Conservation (phyloP, 352 stramenopile genomes). For the Phytophthora rubi region DNA sequence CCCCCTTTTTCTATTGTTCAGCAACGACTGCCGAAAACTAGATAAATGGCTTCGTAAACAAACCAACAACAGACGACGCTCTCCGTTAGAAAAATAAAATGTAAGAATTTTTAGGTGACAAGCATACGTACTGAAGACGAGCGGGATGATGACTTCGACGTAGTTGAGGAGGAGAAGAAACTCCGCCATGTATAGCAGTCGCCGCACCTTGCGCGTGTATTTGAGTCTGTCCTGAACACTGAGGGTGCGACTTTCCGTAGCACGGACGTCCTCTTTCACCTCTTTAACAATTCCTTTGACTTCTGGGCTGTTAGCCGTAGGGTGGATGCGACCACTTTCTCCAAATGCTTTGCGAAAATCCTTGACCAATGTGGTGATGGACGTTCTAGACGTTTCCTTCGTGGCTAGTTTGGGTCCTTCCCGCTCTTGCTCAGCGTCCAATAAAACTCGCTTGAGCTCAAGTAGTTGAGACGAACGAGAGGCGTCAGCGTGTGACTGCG, state of each 20-base stretch:
- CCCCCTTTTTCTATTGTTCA: no score
- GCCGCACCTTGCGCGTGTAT: conserved; percentile 2
- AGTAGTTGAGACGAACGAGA: not conserved
- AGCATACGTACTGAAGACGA: conserved; percentile 19
- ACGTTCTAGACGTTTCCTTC: not conserved
- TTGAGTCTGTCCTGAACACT: not conserved
- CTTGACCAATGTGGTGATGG: not conserved
- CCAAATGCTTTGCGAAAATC: not conserved
- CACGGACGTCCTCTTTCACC: not conserved
- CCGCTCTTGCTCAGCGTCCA: not conserved
- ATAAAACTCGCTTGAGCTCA: not conserved
- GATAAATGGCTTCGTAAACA: not conserved
- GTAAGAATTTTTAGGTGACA: not conserved
- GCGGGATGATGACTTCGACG: conserved; percentile 21
- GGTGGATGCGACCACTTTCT: not conserved
- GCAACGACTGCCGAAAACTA: no score
- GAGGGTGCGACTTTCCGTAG: not conserved
- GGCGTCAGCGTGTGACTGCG: not conserved
- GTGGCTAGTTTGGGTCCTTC: not conserved
- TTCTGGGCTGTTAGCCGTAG: not conserved
- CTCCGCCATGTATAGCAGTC: conserved; percentile 23
- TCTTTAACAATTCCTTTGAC: not conserved
- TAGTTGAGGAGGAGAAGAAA: conserved; percentile 25
- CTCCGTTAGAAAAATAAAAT: not conserved
- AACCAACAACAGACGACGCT: not conserved